These are phyloP conservation scores for Pleochaeta shiraiana DNA, from an alignment of 2,329 filamentous ascomycete species.

Conservation along the genomic window DNA sequence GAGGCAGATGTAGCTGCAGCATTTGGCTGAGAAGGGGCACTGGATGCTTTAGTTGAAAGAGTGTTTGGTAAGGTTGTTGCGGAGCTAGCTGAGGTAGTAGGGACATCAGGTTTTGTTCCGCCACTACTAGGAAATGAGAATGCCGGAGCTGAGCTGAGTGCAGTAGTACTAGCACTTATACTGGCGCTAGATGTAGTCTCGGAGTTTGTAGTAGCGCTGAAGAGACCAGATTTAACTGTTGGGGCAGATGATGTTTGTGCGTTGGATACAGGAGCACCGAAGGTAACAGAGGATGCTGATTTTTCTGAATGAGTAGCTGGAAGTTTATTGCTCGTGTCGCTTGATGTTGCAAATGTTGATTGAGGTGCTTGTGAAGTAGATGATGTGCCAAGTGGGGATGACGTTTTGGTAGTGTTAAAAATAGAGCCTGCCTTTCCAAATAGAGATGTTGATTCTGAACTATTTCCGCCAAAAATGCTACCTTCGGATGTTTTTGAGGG, in stretches of 20 bases:
- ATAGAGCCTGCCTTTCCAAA: neutral
- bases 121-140: neutral
- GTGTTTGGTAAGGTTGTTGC: constrained; percentile 11
- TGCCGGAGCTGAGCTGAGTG: constrained; percentile 6
- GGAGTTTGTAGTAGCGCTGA: constrained; percentile 11
- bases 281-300: neutral
- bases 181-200: constrained; percentile 11
- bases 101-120: neutral
- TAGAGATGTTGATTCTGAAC: constrained; percentile 1
- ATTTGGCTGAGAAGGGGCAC: neutral
- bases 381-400: neutral
- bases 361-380: constrained; percentile 1
- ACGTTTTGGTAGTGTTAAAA: constrained; percentile 3
- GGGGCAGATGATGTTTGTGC: constrained; percentile 8
- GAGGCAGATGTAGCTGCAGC: neutral
- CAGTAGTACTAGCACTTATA: constrained; percentile 8
- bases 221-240: constrained; percentile 12
- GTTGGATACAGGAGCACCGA: constrained; percentile 13
- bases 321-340: constrained; percentile 3
- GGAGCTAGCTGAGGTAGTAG: neutral
- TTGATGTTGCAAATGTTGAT: constrained; percentile 7
- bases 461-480: constrained; percentile 8
- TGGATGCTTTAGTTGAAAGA: constrained; percentile 11
- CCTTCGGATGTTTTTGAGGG: constrained; percentile 4
- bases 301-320: constrained; percentile 7